phyloP scores from a whole-genome alignment of 2,329 filamentous ascomycete species.

The Conoideocrella luteorostrata region DNA sequence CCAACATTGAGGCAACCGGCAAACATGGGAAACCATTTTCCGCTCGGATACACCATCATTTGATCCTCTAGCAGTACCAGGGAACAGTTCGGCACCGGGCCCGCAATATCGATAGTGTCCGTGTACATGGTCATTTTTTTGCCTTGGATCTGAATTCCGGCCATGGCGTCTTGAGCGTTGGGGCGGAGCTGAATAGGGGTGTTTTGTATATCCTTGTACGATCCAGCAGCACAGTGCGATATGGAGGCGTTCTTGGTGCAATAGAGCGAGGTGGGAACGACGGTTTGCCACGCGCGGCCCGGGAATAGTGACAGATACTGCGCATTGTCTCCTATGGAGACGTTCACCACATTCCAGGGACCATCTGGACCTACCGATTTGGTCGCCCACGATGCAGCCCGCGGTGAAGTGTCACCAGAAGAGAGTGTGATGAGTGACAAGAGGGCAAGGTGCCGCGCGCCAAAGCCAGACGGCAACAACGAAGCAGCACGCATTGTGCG shows the following conservation, averaged over 20 bases:
- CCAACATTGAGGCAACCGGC: constrained; percentile 26
- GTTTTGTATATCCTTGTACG: neutral
- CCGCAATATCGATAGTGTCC: constrained; percentile 9
- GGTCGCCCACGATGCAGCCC: too few relatives aligned
- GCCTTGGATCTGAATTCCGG: neutral
- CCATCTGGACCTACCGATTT: neutral
- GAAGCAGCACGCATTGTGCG: too few relatives aligned
- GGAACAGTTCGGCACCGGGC: constrained; percentile 10
- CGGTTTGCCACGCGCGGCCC: neutral
- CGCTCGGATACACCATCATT: constrained; percentile 22
- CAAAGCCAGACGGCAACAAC: too few relatives aligned
- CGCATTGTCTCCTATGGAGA: neutral
- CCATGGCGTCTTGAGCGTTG: neutral
- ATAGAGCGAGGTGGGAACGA: neutral
- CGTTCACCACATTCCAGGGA: neutral
- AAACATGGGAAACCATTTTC: constrained; percentile 21
- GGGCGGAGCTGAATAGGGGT: too few relatives aligned
- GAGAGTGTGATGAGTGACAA: too few relatives aligned
- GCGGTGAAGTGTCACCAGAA: too few relatives aligned
- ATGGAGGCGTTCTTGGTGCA: neutral
- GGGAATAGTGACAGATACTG: neutral
- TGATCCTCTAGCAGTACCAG: constrained; percentile 16
- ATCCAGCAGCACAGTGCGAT: neutral
- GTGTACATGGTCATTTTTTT: constrained; percentile 22
- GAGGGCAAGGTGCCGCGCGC: too few relatives aligned